Base-by-base conservation (phyloP, 345 rosid genomes). In the Brassica juncea region DNA sequence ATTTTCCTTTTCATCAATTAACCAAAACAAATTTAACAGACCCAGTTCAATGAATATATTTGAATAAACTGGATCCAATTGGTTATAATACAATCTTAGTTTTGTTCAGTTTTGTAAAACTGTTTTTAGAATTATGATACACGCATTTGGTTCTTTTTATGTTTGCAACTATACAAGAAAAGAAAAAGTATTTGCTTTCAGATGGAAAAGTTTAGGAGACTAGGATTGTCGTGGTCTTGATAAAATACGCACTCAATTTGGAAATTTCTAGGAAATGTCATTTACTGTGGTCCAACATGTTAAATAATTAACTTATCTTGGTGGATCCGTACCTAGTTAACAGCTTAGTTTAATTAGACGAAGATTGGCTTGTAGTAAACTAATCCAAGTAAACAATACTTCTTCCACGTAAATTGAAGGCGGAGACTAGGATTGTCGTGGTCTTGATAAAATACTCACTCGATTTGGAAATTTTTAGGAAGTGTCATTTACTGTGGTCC, bases 211-310 rank as follows among this genome's bases (percentile, higher is more conserved):
- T 71, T 16, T 4, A 35, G n/a, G 35, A 44, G 47, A 30, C 63
- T 57, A 6, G 6, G 31, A 37, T 31, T 4, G 49, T 61, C 37
- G 27, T 55, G 77, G 72, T 75, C 66, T 27, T 47, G 14, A 47
- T 47, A 47, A 47, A 47, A 47, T n/a, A 12, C 54, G 12, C 54
- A 57, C 9, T 28, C 70, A 70, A 19, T 34, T 70, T 35, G 39
- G 75, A 49, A 63, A 77, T 61, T 69, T 77, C 70, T 62, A 77
- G 4, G 74, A 62, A 70, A 70, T 47, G 42, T 12, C 55, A 49
- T 49, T 15, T 6, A 32, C 3, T 32, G 30, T 70, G 54, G 63
- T 70, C 74, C 75, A 32, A 61, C 9, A 3, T 61, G 62, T 52
- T 15, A 52, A 52, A 52, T 69, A 54, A 23, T 4, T 15, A 35